Conservation (phyloP, 148 eudicot species). For the Linanthus parryae region DNA sequence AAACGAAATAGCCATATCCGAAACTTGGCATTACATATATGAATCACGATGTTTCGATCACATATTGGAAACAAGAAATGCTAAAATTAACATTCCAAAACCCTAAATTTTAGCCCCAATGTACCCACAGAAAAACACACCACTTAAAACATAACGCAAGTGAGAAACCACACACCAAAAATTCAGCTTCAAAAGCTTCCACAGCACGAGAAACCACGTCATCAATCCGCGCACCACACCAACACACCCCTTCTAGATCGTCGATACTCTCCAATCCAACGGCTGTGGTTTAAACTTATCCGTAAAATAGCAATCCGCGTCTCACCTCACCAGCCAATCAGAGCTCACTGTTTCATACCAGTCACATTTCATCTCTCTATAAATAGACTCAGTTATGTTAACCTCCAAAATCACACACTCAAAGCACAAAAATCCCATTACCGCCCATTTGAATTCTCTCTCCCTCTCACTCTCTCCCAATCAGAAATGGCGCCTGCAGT, state of each 20-base stretch:
- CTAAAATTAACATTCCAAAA: too few species aligned
- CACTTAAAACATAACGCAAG: too few species aligned
- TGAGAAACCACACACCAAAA: too few species aligned
- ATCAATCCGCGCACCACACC: background rate
- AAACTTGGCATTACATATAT: too few species aligned
- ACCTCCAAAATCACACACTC: background rate
- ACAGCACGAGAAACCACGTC: too few species aligned
- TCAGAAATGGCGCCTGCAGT: background rate
- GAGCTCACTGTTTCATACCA: background rate
- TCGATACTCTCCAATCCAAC: slow-evolving; percentile 5
- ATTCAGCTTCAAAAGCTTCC: too few species aligned
- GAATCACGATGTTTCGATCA: too few species aligned
- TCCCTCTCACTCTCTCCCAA: background rate
- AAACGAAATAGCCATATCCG: too few species aligned
- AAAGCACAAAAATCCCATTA: background rate
- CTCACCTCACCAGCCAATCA: slow-evolving; percentile 14
- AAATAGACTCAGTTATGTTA: background rate
- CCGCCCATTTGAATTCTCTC: background rate
- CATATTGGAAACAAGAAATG: too few species aligned
- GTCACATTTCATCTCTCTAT: background rate
- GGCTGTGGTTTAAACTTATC: slow-evolving; percentile 8
- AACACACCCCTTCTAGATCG: slow-evolving; percentile 3
- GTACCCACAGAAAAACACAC: too few species aligned
- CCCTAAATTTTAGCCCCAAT: too few species aligned
- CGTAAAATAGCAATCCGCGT: slow-evolving; percentile 6